Conservation (phyloP, 495 filamentous ascomycete species). For the Hypoxylon intermedium region DNA sequence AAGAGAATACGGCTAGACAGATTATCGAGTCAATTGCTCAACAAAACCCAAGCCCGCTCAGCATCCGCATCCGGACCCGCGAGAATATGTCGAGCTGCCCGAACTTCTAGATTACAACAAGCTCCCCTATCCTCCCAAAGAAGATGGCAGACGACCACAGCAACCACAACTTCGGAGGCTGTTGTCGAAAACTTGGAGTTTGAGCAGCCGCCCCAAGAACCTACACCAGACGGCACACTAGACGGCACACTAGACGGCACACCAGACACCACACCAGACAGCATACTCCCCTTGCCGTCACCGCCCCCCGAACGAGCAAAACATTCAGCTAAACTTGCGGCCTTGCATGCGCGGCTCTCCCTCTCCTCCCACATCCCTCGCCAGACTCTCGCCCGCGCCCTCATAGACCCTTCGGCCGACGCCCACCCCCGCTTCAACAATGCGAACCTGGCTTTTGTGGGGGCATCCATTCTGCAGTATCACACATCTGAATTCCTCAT, state of each 20-base stretch:
- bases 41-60: slow-evolving; percentile 33
- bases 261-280: background rate
- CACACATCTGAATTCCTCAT: slow-evolving; percentile 88
- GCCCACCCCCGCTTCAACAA: slow-evolving; percentile 78
- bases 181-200: slow-evolving; percentile 31
- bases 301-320: slow-evolving; percentile 72
- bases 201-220: slow-evolving; percentile 3
- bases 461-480: slow-evolving; percentile 80
- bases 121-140: slow-evolving; percentile 31
- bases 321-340: slow-evolving; percentile 86
- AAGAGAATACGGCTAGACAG: slow-evolving; percentile 70
- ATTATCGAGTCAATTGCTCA: slow-evolving; percentile 76
- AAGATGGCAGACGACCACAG: slow-evolving; percentile 51
- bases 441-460: slow-evolving; percentile 78
- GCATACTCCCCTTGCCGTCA: slow-evolving; percentile 66
- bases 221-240: background rate
- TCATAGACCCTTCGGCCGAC: slow-evolving; percentile 87
- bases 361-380: slow-evolving; percentile 83
- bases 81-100: slow-evolving; percentile 32
- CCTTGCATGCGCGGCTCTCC: slow-evolving; percentile 88
- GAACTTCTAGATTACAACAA: slow-evolving; percentile 37
- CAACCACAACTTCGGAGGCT: slow-evolving; percentile 20
- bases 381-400: slow-evolving; percentile 81
- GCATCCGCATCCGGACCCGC: slow-evolving; percentile 18
- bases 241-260: background rate